Base-by-base conservation (phyloP, 202 grass and related monocot species). In the Panicum virgatum region DNA sequence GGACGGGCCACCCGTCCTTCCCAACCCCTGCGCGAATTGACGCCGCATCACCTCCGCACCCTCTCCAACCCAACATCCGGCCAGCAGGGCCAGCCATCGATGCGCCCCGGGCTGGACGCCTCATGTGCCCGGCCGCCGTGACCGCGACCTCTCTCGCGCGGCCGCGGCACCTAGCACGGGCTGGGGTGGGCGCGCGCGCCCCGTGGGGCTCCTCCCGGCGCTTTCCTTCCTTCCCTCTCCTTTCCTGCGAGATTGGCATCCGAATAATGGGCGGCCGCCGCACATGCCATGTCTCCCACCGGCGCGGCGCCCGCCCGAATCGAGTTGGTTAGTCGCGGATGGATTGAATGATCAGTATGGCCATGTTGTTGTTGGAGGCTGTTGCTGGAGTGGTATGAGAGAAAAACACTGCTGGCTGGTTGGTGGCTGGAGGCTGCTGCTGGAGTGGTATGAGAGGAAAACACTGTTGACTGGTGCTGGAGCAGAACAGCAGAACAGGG, bases 251-350 rank as follows among this genome's bases (percentile, higher is more conserved):
- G 83, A 78, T 85, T 82, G 78, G 73, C 83, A 89, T 82, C 60
- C 66, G 56, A 82, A 89, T 78, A 82, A 78, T 82, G 72, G 38
- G 22, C n/a, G 64, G 50, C 66, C 20, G 81, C 66, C 27, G 84
- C 89, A 90, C 80, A 87, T 90, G 89, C 76, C 84, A 26, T 90
- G 70, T 84, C 22, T 39, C 69, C 87, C 20, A 14, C 16, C 65
- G 8, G 26, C 5, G 23, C 48, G 36, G 19, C 39, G 34, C 60
- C 13, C 56, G 44, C 37, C 40, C 61, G 29, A 6, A 45, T 70
- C 20, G 4, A 45, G 66, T 82, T 86, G 8, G 83, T 73, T 89
- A 83, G 83, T 74, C 86, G 83, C 32, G 32, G 32, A 34, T 4
- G 3, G 32, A 34, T 34, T 1, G 30, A 30, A 30, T 4, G 3